Evolutionary conservation across 441 rosid genomes (phyloP).

Genomic region (Aleurites moluccanus): DNA sequence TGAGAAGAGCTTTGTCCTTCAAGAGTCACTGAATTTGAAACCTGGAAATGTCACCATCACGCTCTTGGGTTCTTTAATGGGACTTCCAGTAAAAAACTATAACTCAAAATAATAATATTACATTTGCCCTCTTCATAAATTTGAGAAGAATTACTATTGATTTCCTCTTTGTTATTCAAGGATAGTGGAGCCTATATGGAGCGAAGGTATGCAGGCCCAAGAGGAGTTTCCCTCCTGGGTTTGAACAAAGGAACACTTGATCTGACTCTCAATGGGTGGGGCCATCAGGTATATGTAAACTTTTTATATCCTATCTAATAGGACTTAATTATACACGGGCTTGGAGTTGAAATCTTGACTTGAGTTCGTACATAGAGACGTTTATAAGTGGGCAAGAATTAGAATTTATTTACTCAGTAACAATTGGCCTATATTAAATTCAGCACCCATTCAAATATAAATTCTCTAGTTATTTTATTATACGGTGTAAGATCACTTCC

Average conservation of each 20-base stretch:
- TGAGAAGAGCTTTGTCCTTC: slow-evolving; percentile 65
- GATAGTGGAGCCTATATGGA: slow-evolving; percentile 73
- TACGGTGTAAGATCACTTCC: too few relatives aligned
- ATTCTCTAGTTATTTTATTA: too few relatives aligned
- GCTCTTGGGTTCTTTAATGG: slow-evolving; percentile 43
- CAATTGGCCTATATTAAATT: too few relatives aligned
- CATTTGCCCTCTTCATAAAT: not conserved
- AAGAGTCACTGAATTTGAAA: slow-evolving; percentile 36
- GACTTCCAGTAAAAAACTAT: slow-evolving; percentile 46
- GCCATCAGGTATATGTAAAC: slow-evolving; percentile 38
- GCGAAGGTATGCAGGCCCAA: slow-evolving; percentile 57
- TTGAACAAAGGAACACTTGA: slow-evolving; percentile 65
- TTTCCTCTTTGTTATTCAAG: slow-evolving; percentile 25
- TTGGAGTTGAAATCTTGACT: too few relatives aligned
- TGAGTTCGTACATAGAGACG: too few relatives aligned
- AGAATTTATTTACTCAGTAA: too few relatives aligned
- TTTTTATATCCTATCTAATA: too few relatives aligned
- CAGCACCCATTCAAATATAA: too few relatives aligned
- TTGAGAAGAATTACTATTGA: not conserved
- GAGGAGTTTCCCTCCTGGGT: slow-evolving; percentile 45
- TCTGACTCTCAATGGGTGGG: slow-evolving; percentile 48
- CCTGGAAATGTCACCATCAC: slow-evolving; percentile 43
- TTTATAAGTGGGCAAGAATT: too few relatives aligned
- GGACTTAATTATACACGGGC: too few relatives aligned
- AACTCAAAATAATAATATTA: not conserved